These are phyloP conservation scores for Teratosphaeria destructans DNA, from an alignment of 2,329 filamentous ascomycete genomes.

Conservation along the genomic window DNA sequence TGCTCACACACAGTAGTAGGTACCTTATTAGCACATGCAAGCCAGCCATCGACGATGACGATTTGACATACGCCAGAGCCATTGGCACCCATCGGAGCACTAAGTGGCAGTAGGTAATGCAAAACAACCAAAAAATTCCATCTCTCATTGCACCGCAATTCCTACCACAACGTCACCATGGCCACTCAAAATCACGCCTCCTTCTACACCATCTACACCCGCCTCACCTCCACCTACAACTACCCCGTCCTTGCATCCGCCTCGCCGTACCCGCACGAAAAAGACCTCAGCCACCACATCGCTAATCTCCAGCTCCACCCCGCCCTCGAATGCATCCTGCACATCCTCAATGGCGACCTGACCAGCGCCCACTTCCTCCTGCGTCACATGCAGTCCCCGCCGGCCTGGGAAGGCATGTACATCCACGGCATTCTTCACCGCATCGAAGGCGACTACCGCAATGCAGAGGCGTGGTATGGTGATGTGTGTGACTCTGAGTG, in stretches of 20 bases:
- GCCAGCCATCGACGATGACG: background rate
- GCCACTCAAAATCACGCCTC: constrained; percentile 1
- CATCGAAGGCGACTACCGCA: constrained; percentile 41
- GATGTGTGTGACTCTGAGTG: constrained; percentile 32
- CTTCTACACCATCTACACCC: constrained; percentile 22
- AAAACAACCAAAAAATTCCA: background rate
- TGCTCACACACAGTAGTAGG: too few relatives aligned
- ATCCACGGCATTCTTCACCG: constrained; percentile 42
- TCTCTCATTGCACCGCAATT: background rate
- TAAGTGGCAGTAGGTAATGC: background rate
- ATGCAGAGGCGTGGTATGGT: constrained; percentile 39
- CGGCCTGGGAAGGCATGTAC: constrained; percentile 42
- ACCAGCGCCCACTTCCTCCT: constrained; percentile 43
- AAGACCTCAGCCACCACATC: constrained; percentile 18
- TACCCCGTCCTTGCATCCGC: constrained; percentile 17
- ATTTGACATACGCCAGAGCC: background rate
- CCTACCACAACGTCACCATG: background rate
- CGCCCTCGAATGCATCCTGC: constrained; percentile 39
- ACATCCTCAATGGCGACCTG: constrained; percentile 43
- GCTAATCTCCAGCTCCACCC: constrained; percentile 31
- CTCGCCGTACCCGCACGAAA: constrained; percentile 18
- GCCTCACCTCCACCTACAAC: constrained; percentile 17
- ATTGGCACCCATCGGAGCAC: background rate
- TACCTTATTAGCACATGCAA: background rate
- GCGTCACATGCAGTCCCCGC: constrained; percentile 41